Evolutionary conservation across 768 basidiomycete species (phyloP).

Genomic region (Rubroboletus satanas): DNA sequence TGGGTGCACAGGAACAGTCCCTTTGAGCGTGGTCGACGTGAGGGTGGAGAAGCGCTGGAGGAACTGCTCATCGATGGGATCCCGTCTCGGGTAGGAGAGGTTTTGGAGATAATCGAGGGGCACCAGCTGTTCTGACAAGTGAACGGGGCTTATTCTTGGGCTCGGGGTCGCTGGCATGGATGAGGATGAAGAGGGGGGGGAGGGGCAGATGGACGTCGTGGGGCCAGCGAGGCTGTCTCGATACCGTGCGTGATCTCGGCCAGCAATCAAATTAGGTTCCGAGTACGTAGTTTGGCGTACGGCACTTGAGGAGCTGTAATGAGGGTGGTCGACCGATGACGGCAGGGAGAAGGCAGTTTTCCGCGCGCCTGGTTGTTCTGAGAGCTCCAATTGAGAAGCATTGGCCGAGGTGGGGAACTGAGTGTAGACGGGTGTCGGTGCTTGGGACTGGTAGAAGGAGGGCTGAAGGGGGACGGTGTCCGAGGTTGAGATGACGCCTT

Average conservation of each 20-base stretch:
- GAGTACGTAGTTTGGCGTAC: slow-evolving; percentile 33
- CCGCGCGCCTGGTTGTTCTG: slow-evolving; percentile 20
- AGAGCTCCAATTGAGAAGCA: slow-evolving; percentile 24
- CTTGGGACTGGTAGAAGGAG: slow-evolving; percentile 22
- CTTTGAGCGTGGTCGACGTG: slow-evolving; percentile 20
- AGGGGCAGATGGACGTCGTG: slow-evolving; percentile 25
- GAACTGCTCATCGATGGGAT: slow-evolving; percentile 62
- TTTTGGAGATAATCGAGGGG: slow-evolving; percentile 61
- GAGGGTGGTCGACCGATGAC: slow-evolving; percentile 26
- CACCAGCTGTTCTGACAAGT: slow-evolving; percentile 43
- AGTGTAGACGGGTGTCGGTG: slow-evolving; percentile 22
- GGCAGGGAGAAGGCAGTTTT: slow-evolving; percentile 32
- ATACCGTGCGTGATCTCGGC: slow-evolving; percentile 19
- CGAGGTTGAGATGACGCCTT: slow-evolving; percentile 21
- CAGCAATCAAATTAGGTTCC: slow-evolving; percentile 26
- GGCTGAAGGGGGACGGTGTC: slow-evolving; percentile 16
- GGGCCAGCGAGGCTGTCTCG: slow-evolving; percentile 22
- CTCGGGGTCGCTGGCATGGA: slow-evolving; percentile 39
- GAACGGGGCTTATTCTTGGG: slow-evolving; percentile 20
- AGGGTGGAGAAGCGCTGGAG: slow-evolving; percentile 51
- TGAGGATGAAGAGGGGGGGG: slow-evolving; percentile 36
- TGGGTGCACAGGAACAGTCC: slow-evolving; percentile 9
- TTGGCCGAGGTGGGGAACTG: slow-evolving; percentile 34
- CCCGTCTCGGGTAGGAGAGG: slow-evolving; percentile 50
- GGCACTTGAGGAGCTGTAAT: slow-evolving; percentile 13